Evolutionary conservation across 345 rosid species (phyloP), one percentile per base, ranked within the genome.

Genomic region (Sonneratia caseolaris): DNA sequence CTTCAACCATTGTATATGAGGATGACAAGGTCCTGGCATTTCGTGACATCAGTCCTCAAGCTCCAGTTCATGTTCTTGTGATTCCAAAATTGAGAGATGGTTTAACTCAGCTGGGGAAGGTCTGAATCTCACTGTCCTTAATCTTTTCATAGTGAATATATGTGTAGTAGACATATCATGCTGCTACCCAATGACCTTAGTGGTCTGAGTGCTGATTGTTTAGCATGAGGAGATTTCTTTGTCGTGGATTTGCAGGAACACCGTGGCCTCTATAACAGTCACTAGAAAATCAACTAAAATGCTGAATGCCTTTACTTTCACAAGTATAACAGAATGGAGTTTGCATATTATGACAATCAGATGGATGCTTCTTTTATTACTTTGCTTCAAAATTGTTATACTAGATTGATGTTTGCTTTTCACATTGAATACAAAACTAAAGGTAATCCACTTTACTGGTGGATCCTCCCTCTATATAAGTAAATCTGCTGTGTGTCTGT

Each of bases 11-110:
- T 71, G 89, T 94, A 10, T 94, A 94, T 27, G 98, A 94, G 87
- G 96, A 94, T 80, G 93, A 94, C 21, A 82, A 86, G 75, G 99
- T 92, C 79, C 80, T 95, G 74, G 98, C 97, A 70, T 95, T 95
- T 73, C 84, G 86, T 72, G 99, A 95, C 76, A 74, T 90, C 45
- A 73, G 72, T 74, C 98, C 96, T 12, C 86, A 90, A 69, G 99
- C 99, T 72, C 97, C 97, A n/a, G 92, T 85, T 66, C 99, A 95
- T 78, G 92, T 95, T 82, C 36, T 95, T 69, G 82, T 95, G 56
- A 89, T 95, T 70, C 99, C 98, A 7, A 92, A 92, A 84, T 36
- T 81, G 64, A 85, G 91, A 81, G 92, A 92, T 80, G 98, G 97
- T 59, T 82, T 95, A 73, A 86, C 96, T 27, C 77, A 74, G 77